Conservation (phyloP, 179 eudicot species). For the Actinidia polygama region DNA sequence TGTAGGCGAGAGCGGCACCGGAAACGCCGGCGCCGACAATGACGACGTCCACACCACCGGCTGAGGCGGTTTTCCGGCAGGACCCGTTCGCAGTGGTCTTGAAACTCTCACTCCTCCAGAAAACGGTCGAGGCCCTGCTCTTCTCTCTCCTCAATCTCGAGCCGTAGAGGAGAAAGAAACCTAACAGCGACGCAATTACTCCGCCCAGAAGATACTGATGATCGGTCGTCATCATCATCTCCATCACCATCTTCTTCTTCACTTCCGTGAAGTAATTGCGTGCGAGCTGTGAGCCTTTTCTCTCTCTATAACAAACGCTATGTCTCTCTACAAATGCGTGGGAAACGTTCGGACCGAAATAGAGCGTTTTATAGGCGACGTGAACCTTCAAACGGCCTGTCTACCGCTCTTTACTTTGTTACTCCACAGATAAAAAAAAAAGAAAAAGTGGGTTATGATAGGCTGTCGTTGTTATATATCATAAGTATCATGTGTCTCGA, state of each 20-base stretch:
- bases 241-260: no score
- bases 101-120: neutral
- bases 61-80: conserved; percentile 4
- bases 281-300: neutral
- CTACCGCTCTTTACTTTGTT: neutral
- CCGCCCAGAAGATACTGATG: neutral
- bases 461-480: no score
- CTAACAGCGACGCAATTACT: conserved; percentile 12
- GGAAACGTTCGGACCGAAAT: neutral
- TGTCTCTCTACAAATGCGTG: conserved; percentile 15
- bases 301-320: neutral
- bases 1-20: conserved; percentile 43
- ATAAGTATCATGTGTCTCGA: no score
- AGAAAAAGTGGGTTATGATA: no score
- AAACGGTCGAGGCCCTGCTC: neutral
- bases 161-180: conserved; percentile 7
- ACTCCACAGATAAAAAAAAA: no score
- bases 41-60: conserved; percentile 26
- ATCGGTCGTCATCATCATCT: neutral
- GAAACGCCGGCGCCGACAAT: conserved; percentile 49
- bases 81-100: neutral
- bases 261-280: neutral
- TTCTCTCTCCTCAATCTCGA: neutral
- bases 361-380: conserved; percentile 15
- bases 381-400: neutral